Evolutionary conservation across 2,329 filamentous ascomycete species (phyloP).

Genomic region (Exophiala aquamarina): DNA sequence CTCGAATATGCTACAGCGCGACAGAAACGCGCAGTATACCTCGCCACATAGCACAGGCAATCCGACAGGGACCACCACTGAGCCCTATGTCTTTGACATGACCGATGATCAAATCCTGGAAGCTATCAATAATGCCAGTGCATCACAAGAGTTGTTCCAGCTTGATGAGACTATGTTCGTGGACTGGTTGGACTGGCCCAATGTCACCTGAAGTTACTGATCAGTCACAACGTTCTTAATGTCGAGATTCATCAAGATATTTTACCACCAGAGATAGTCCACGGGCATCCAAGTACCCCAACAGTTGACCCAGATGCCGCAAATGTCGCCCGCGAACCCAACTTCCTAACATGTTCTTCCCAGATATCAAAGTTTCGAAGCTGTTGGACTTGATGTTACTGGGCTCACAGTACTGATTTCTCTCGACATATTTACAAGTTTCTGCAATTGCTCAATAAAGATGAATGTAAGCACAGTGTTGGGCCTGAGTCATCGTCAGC

Average conservation of each 20-base stretch:
- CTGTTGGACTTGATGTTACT: not conserved
- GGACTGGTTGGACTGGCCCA: conserved; percentile 51
- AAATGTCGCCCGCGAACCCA: too few relatives aligned
- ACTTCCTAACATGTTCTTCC: too few relatives aligned
- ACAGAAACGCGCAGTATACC: conserved; percentile 4
- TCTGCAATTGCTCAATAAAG: conserved; percentile 20
- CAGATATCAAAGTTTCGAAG: conserved; percentile 21
- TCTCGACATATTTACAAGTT: conserved; percentile 24
- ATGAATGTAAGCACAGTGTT: conserved; percentile 22
- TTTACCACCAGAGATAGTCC: too few relatives aligned
- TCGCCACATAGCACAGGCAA: conserved; percentile 1
- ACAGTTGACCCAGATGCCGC: too few relatives aligned
- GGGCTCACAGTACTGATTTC: conserved; percentile 9
- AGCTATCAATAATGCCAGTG: conserved; percentile 63
- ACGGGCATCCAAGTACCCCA: too few relatives aligned
- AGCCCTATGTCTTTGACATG: conserved; percentile 51
- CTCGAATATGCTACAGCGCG: conserved; percentile 1
- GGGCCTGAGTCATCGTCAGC: conserved; percentile 7
- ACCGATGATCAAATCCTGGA: conserved; percentile 68
- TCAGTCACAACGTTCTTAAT: too few relatives aligned
- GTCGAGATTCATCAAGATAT: too few relatives aligned
- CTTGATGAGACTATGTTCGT: conserved; percentile 61
- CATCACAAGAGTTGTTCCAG: conserved; percentile 44
- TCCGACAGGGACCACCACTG: conserved; percentile 3
- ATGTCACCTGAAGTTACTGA: conserved; percentile 38